A percentile compares a stretch with the other conserved stretches of the same genome.
Evolutionary conservation across 208 protist species (phyloP).

Genomic region (Crithidia thermophila): DNA sequence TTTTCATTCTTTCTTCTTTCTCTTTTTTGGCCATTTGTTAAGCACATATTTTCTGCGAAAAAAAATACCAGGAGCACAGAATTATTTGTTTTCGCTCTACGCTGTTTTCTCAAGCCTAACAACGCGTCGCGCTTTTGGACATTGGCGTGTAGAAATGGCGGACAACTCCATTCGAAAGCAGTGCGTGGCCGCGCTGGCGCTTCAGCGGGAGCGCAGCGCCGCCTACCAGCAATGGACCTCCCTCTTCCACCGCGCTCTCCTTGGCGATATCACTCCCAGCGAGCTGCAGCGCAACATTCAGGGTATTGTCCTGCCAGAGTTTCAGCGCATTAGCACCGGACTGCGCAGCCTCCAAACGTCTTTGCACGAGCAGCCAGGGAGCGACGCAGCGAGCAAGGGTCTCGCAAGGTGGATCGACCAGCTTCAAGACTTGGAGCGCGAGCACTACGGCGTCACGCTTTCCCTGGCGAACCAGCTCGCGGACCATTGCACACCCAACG

Average conservation of each 20-base stretch:
- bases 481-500: constrained; percentile 19
- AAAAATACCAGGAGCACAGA: too few relatives aligned
- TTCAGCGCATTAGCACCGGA: constrained; percentile 58
- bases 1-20: too few relatives aligned
- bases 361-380: neutral
- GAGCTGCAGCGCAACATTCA: constrained; percentile 52
- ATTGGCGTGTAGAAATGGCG: too few relatives aligned
- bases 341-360: constrained; percentile 51
- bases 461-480: constrained; percentile 25
- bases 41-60: too few relatives aligned
- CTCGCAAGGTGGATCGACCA: constrained; percentile 52
- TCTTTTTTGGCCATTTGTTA: too few relatives aligned
- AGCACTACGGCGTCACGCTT: constrained; percentile 61
- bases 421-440: constrained; percentile 53
- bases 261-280: constrained; percentile 35
- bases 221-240: constrained; percentile 63
- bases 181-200: constrained; percentile 28
- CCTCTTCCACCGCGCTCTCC: constrained; percentile 52
- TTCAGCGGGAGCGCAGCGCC: constrained; percentile 69
- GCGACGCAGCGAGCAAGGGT: neutral
- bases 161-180: neutral
- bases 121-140: too few relatives aligned
- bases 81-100: too few relatives aligned
- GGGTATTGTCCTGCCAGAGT: constrained; percentile 45
- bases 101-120: too few relatives aligned